Percentiles rank a stretch among this genome's conserved stretches.
Evolutionary conservation across 1,284 basidiomycete genomes (phyloP).

Genomic region (Fistulinella staudtii): DNA sequence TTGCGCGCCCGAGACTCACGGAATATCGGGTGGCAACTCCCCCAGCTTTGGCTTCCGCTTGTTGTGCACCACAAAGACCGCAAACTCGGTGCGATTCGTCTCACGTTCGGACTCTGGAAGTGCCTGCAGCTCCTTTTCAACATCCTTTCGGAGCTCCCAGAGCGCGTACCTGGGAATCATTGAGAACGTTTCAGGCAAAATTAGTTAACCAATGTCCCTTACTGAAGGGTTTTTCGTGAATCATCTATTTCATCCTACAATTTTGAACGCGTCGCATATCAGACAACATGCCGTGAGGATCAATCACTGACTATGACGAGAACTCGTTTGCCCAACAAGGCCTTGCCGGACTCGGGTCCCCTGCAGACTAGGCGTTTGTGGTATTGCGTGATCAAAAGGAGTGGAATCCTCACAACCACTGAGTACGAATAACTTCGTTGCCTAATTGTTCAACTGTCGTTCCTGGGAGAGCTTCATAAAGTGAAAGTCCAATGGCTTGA

Average conservation of each 20-base stretch:
- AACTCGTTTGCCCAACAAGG: conserved; percentile 75
- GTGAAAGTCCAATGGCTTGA: conserved; percentile 86
- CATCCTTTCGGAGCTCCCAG: conserved; percentile 82
- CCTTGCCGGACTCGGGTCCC: conserved; percentile 59
- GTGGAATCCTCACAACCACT: conserved; percentile 73
- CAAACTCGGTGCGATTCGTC: conserved; percentile 75
- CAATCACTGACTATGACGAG: conserved; percentile 72
- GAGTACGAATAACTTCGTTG: conserved; percentile 82
- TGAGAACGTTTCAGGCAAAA: conserved; percentile 3
- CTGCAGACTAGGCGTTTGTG: conserved; percentile 31
- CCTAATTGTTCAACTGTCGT: conserved; percentile 76
- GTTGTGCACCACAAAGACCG: conserved; percentile 93
- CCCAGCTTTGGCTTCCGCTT: conserved; percentile 85
- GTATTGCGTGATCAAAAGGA: conserved; percentile 19
- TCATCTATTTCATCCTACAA: conserved; percentile 90
- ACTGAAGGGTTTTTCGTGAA: conserved; percentile 86
- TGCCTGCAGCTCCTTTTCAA: conserved; percentile 65
- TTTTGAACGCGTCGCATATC: conserved; percentile 6
- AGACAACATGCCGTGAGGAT: conserved; percentile 11
- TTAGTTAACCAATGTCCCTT: conserved; percentile 25
- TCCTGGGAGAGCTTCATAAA: conserved; percentile 85
- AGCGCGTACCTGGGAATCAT: conserved; percentile 70
- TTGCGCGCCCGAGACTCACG: conserved; percentile 41
- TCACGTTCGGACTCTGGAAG: conserved; percentile 71
- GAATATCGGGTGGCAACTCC: conserved; percentile 59